These are phyloP conservation scores for Metarhizium anisopliae DNA, from an alignment of 2,329 filamentous ascomycete species.

Conservation along the genomic window DNA sequence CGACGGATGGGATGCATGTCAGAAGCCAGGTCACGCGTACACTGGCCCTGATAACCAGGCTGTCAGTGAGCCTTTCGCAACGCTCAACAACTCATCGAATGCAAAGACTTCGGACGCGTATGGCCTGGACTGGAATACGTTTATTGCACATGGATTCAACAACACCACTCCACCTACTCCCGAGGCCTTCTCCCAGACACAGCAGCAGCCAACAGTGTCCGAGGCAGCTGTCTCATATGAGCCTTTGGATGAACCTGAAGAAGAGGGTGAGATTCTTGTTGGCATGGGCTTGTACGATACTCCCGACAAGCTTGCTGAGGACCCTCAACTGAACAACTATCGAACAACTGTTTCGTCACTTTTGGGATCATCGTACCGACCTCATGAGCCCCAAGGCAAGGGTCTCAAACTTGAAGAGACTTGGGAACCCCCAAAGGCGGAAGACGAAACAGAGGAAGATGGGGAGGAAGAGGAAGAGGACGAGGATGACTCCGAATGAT, in stretches of 20 bases:
- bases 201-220: slow-evolving; percentile 38
- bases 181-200: slow-evolving; percentile 45
- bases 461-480: slow-evolving; percentile 33
- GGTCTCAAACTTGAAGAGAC: slow-evolving; percentile 76
- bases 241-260: slow-evolving; percentile 41
- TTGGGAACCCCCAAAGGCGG: slow-evolving; percentile 60
- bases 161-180: slow-evolving; percentile 50
- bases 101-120: slow-evolving; percentile 7
- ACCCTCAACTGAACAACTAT: slow-evolving; percentile 45
- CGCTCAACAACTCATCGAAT: slow-evolving; percentile 10
- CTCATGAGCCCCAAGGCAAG: slow-evolving; percentile 49
- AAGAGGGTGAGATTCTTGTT: slow-evolving; percentile 65
- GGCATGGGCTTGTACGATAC: slow-evolving; percentile 75
- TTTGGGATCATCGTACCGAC: slow-evolving; percentile 38
- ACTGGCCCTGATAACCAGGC: slow-evolving; percentile 12
- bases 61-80: slow-evolving; percentile 22
- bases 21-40: slow-evolving; percentile 21
- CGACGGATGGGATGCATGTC: slow-evolving; percentile 27
- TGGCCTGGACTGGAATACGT: slow-evolving; percentile 35
- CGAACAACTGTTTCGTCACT: slow-evolving; percentile 45
- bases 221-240: slow-evolving; percentile 43
- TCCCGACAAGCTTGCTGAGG: slow-evolving; percentile 47
- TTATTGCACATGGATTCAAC: slow-evolving; percentile 34
- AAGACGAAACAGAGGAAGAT: slow-evolving; percentile 46
- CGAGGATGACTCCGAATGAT: slow-evolving; percentile 9